A percentile compares a stretch with the other conserved stretches of the same genome.
Evolutionary conservation across 768 basidiomycete species (phyloP).

Genomic region (Rickenella mellea): DNA sequence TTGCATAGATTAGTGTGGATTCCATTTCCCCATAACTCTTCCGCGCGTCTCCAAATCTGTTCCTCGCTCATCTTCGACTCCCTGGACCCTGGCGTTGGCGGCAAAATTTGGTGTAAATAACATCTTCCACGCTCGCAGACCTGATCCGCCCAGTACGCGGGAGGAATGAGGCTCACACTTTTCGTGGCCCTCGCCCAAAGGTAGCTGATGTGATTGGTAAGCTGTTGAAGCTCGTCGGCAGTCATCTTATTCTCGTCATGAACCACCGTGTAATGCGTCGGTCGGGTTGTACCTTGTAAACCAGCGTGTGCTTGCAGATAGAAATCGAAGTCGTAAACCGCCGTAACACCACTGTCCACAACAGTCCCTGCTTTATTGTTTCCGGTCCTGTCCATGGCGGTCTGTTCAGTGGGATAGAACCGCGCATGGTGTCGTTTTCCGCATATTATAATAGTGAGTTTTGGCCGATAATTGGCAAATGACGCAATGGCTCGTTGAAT

Average conservation of each 20-base stretch:
- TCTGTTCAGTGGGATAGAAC: constrained; percentile 45
- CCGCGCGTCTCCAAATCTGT: constrained; percentile 30
- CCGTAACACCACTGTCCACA: constrained; percentile 71
- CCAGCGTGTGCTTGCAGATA: constrained; percentile 71
- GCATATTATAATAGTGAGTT: constrained; percentile 67
- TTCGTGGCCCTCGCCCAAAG: constrained; percentile 78
- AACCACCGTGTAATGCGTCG: constrained; percentile 73
- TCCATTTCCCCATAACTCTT: constrained; percentile 20
- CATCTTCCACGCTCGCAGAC: constrained; percentile 74
- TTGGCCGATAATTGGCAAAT: constrained; percentile 48
- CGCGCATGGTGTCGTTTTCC: constrained; percentile 60
- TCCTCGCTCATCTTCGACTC: constrained; percentile 27
- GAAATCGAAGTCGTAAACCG: constrained; percentile 58
- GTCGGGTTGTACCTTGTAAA: constrained; percentile 57
- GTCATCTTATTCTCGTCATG: constrained; percentile 68
- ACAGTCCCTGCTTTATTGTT: constrained; percentile 77
- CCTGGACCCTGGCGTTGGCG: neutral
- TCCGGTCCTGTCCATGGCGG: constrained; percentile 51
- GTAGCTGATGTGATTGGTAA: constrained; percentile 61
- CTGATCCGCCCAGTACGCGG: constrained; percentile 75
- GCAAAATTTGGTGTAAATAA: constrained; percentile 64
- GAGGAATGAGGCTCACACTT: constrained; percentile 71
- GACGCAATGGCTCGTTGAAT: constrained; percentile 53
- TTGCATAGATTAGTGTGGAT: constrained; percentile 47
- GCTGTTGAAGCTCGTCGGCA: constrained; percentile 66